phyloP scores from a whole-genome alignment of 2,329 filamentous ascomycete genomes.

The Botryotinia calthae region DNA sequence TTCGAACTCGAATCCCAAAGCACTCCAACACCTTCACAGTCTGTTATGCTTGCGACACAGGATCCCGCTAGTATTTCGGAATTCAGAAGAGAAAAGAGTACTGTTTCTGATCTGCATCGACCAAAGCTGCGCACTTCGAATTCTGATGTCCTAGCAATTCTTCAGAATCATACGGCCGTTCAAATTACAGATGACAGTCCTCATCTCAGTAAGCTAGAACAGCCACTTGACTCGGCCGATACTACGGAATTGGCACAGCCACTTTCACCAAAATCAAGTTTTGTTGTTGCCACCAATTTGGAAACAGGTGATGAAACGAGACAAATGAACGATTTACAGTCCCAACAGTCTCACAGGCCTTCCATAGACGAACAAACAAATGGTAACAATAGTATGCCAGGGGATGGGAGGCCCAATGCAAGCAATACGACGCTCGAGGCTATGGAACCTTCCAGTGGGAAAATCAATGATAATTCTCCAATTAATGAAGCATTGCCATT shows the following conservation, averaged over 20 bases:
- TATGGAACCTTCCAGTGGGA: neutral
- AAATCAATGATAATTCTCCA: neutral
- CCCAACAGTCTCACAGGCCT: neutral
- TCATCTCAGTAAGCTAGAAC: neutral
- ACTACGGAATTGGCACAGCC: neutral
- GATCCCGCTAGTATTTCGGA: neutral
- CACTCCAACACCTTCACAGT: neutral
- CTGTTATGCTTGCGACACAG: conserved; percentile 20
- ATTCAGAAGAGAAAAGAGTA: neutral
- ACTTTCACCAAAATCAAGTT: neutral
- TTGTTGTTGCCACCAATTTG: neutral
- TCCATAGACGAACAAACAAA: neutral
- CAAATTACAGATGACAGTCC: conserved; percentile 23
- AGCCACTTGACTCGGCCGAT: neutral
- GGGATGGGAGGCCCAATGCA: neutral
- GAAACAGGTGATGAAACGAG: neutral
- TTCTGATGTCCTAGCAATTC: neutral
- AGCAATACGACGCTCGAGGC: neutral
- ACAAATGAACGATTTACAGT: neutral
- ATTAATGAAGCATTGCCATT: conserved; percentile 25
- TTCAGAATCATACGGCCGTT: neutral
- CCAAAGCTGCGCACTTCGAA: neutral
- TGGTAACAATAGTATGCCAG: neutral
- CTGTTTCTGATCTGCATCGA: neutral
- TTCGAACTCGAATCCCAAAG: neutral